These are phyloP conservation scores for Xylariaceae sp. DNA, from an alignment of 2,329 filamentous ascomycete genomes.

Conservation along the genomic window DNA sequence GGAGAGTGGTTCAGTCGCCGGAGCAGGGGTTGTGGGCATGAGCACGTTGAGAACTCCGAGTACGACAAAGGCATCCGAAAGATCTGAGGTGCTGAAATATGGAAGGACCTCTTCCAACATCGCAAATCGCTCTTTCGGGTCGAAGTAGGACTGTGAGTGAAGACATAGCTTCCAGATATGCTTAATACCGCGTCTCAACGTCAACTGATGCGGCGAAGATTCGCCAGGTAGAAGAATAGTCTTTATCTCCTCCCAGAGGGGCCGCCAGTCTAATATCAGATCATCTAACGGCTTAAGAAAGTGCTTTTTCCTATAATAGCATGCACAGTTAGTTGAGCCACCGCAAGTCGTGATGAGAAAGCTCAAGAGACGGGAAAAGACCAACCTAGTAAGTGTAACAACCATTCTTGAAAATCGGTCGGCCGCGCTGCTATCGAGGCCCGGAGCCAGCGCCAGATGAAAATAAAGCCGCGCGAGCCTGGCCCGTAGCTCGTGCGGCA, in stretches of 20 bases:
- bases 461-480: slow-evolving; percentile 89
- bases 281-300: slow-evolving; percentile 89
- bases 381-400: slow-evolving; percentile 86
- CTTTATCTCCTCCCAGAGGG: slow-evolving; percentile 89
- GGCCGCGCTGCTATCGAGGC: slow-evolving; percentile 71
- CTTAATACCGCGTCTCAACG: slow-evolving; percentile 51
- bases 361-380: slow-evolving; percentile 17
- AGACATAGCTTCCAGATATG: slow-evolving; percentile 81
- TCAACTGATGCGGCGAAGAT: slow-evolving; percentile 58
- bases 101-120: slow-evolving; percentile 77
- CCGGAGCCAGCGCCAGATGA: slow-evolving; percentile 83
- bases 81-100: slow-evolving; percentile 89
- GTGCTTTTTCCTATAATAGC: slow-evolving; percentile 69
- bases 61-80: slow-evolving; percentile 90
- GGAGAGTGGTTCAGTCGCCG: slow-evolving; percentile 65
- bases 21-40: slow-evolving; percentile 75
- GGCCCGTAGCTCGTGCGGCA: slow-evolving; percentile 75
- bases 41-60: slow-evolving; percentile 79
- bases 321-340: slow-evolving; percentile 9
- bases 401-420: slow-evolving; percentile 98
- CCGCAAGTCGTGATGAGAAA: slow-evolving; percentile 3
- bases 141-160: slow-evolving; percentile 87
- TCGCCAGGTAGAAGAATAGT: slow-evolving; percentile 82
- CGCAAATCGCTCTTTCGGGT: slow-evolving; percentile 74
- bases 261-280: slow-evolving; percentile 86